Conservation (phyloP, 169 alveolate species). For the Babesia ovis region DNA sequence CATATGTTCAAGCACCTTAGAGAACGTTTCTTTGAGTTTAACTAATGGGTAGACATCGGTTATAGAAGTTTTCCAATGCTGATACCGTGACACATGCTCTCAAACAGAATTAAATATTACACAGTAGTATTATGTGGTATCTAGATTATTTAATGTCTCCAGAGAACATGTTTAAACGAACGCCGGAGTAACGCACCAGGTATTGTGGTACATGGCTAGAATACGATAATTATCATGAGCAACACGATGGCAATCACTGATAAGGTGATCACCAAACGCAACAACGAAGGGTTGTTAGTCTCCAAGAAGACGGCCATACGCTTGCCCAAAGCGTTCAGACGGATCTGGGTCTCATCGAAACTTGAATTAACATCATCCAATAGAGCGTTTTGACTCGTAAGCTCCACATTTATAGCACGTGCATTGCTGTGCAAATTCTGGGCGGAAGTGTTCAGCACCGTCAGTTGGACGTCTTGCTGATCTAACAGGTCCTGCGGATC, state of each 20-base stretch:
- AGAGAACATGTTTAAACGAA: no score
- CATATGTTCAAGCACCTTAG: constrained; percentile 51
- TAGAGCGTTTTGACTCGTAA: constrained; percentile 39
- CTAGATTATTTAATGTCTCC: no score
- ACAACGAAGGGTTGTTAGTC: constrained; percentile 64
- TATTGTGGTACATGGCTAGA: no score
- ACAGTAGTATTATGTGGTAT: no score
- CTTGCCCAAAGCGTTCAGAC: constrained; percentile 32
- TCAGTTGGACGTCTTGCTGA: constrained; percentile 57
- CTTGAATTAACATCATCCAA: constrained; percentile 22
- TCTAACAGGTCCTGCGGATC: constrained; percentile 37
- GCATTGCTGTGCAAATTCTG: constrained; percentile 51
- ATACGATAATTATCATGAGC: constrained; percentile 37
- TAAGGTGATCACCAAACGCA: constrained; percentile 44
- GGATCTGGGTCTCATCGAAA: constrained; percentile 52
- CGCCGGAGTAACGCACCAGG: no score
- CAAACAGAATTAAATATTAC: no score
- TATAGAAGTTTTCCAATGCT: no score
- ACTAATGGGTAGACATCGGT: no score
- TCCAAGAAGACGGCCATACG: constrained; percentile 56
- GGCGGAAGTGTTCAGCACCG: constrained; percentile 45
- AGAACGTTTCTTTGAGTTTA: constrained; percentile 39
- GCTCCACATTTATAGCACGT: constrained; percentile 48
- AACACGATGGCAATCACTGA: constrained; percentile 40
- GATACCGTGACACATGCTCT: no score